A percentile compares a stretch with the other conserved stretches of the same genome.
Evolutionary conservation across 192 early-diverging fungal genomes (phyloP).

Genomic region (Linnemannia schmuckeri): DNA sequence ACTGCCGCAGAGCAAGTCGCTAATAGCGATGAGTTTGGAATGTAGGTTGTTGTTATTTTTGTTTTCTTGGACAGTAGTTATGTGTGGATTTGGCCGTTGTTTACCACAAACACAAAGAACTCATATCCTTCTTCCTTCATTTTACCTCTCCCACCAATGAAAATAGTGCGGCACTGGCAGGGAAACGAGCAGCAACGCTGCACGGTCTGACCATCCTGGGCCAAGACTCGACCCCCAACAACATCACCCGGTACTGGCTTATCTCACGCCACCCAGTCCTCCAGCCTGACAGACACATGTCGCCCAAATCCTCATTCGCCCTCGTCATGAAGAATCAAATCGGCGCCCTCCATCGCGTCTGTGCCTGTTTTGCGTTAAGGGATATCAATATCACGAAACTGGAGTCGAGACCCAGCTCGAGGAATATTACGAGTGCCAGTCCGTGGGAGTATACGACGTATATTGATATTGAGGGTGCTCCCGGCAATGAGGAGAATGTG

Average conservation of each 20-base stretch:
- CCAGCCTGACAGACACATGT: slow-evolving; percentile 43
- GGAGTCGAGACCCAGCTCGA: slow-evolving; percentile 38
- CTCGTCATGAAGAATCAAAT: slow-evolving; percentile 52
- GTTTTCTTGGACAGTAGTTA: not conserved
- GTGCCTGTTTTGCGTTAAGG: slow-evolving; percentile 38
- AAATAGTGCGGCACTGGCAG: slow-evolving; percentile 42
- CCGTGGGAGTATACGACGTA: slow-evolving; percentile 52
- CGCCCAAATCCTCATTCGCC: slow-evolving; percentile 48
- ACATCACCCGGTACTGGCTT: slow-evolving; percentile 51
- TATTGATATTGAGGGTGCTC: slow-evolving; percentile 50
- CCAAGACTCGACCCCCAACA: slow-evolving; percentile 44
- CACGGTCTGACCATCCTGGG: slow-evolving; percentile 44
- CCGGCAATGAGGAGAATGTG: slow-evolving; percentile 46
- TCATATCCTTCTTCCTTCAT: no score
- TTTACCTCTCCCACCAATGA: no score
- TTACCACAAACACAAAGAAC: not conserved
- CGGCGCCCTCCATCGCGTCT: slow-evolving; percentile 43
- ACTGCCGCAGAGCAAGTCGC: slow-evolving; percentile 51
- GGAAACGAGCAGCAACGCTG: slow-evolving; percentile 32
- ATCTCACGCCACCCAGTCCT: slow-evolving; percentile 37
- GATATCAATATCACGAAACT: slow-evolving; percentile 54
- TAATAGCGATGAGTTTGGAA: slow-evolving; percentile 21
- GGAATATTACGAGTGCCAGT: slow-evolving; percentile 36
- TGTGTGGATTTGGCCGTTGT: not conserved
- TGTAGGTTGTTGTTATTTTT: not conserved